Evolutionary conservation across 2,329 filamentous ascomycete species (phyloP).

Genomic region (Microcyclosporella mali): DNA sequence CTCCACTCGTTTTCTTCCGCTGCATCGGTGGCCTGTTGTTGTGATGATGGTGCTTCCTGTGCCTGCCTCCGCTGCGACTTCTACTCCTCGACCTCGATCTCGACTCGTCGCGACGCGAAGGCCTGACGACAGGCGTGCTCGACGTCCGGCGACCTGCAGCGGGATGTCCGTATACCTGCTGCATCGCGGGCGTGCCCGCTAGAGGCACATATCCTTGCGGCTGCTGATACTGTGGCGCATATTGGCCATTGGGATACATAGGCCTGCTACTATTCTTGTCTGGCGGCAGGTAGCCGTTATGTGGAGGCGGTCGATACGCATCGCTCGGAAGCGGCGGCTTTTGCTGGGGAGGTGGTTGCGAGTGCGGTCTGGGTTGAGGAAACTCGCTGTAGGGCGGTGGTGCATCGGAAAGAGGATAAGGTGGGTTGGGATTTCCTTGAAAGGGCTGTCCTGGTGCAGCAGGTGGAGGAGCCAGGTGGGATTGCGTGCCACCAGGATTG

Average conservation of each 20-base stretch:
- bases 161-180: constrained; percentile 8
- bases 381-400: constrained; percentile 25
- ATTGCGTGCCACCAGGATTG: constrained; percentile 12
- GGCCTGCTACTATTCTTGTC: constrained; percentile 14
- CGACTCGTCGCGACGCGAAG: constrained; percentile 10
- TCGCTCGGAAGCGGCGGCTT: constrained; percentile 14
- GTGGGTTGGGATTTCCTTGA: background rate
- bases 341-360: constrained; percentile 27
- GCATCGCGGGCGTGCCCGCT: constrained; percentile 10
- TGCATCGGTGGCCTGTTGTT: constrained; percentile 10
- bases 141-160: constrained; percentile 8
- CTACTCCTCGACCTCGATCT: constrained; percentile 15
- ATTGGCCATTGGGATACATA: constrained; percentile 9
- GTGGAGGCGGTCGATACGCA: constrained; percentile 19
- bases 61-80: constrained; percentile 19
- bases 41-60: constrained; percentile 18
- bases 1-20: constrained; percentile 21
- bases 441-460: constrained; percentile 13
- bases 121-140: constrained; percentile 13
- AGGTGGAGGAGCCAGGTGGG: constrained; percentile 9
- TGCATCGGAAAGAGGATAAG: constrained; percentile 27
- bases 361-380: constrained; percentile 20
- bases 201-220: constrained; percentile 9
- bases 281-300: too few species aligned
- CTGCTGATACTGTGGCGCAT: constrained; percentile 17